A percentile compares a stretch with the other conserved stretches of the same genome.
Conservation (phyloP, 169 alveolate genomes). For the Plasmodium reichenowi region DNA sequence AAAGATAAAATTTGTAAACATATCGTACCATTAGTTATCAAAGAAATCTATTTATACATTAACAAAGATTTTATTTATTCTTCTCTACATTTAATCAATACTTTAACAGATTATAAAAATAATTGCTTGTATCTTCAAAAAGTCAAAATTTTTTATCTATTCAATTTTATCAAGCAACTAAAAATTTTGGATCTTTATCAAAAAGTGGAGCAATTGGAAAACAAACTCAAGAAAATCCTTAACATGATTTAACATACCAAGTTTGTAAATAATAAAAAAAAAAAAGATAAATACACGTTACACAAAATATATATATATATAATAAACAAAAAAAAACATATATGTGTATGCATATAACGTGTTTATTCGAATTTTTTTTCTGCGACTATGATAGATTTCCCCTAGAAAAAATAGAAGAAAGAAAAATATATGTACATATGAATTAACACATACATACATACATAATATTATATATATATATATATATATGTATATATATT, state of each 20-base stretch:
- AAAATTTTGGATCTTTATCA: constrained; percentile 33
- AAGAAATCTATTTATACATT: constrained; percentile 31
- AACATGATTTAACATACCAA: neutral
- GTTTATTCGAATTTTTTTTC: constrained; percentile 34
- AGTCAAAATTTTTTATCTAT: constrained; percentile 17
- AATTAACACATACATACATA: neutral
- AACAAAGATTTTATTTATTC: constrained; percentile 54
- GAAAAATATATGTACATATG: neutral
- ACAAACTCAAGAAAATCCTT: constrained; percentile 1
- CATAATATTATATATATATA: neutral
- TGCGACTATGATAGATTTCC: constrained; percentile 14
- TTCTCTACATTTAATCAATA: constrained; percentile 26
- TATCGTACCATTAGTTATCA: constrained; percentile 34
- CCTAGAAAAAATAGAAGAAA: constrained; percentile 6
- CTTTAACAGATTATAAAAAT: constrained; percentile 20
- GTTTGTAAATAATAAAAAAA: neutral
- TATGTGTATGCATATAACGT: neutral
- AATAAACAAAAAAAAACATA: neutral
- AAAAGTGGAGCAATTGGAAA: constrained; percentile 16
- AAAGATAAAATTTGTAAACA: constrained; percentile 32
- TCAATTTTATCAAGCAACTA: constrained; percentile 22
- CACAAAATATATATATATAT: neutral
- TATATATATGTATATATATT: neutral
- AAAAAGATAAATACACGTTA: neutral
- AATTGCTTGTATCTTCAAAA: constrained; percentile 13